A percentile compares a stretch with the other conserved stretches of the same genome.
phyloP scores from a whole-genome alignment of 164 flowering plant genomes.

The Sextonia rubra region DNA sequence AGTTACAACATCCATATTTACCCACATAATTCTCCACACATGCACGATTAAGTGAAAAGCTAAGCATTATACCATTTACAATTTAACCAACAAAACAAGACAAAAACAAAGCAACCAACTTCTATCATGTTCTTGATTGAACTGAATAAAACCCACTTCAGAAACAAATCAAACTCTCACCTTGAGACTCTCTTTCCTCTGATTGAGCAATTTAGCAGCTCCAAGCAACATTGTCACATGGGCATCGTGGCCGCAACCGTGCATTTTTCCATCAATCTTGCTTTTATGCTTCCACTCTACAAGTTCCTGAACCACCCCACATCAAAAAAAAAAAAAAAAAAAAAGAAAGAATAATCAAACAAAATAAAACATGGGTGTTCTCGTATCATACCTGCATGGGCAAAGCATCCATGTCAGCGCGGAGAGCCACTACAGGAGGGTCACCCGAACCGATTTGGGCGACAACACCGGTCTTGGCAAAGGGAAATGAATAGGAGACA shows the following conservation, averaged over 20 bases:
- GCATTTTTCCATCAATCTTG: slow-evolving; percentile 76
- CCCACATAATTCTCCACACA: neutral
- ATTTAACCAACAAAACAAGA: neutral
- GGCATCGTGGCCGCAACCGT: slow-evolving; percentile 86
- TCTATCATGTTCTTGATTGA: neutral
- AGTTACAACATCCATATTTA: neutral
- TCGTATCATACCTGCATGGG: slow-evolving; percentile 58
- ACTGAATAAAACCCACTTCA: neutral
- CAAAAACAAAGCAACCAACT: neutral
- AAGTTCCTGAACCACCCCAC: slow-evolving; percentile 43
- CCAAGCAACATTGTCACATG: slow-evolving; percentile 86
- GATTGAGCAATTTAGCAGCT: slow-evolving; percentile 75
- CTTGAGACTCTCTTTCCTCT: slow-evolving; percentile 57
- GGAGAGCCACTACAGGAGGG: slow-evolving; percentile 66
- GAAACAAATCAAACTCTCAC: slow-evolving; percentile 22
- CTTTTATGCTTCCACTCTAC: slow-evolving; percentile 91
- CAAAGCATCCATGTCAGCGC: slow-evolving; percentile 93
- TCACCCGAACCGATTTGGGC: slow-evolving; percentile 66
- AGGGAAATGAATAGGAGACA: slow-evolving; percentile 51
- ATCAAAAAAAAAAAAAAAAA: neutral
- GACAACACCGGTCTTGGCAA: slow-evolving; percentile 72
- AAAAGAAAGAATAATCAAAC: neutral
- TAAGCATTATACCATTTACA: neutral
- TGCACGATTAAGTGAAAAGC: neutral
- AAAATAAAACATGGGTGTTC: neutral